Evolutionary conservation across 805 yeast genomes (phyloP), one percentile per base, ranked within the genome.

Genomic region (Candida pini): DNA sequence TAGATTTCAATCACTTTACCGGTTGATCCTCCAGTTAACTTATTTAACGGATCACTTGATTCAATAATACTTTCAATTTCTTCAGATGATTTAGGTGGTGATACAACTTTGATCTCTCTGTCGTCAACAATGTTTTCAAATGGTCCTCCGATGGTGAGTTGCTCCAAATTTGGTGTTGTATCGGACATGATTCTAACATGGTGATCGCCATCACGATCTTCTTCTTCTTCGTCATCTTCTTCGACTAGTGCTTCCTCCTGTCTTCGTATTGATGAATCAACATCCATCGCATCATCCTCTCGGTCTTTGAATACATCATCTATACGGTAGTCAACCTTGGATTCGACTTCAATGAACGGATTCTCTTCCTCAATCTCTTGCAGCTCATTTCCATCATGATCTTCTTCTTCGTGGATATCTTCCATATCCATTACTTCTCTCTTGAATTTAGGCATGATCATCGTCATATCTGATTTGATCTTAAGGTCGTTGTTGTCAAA

Each of bases 391-490:
- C 28, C 33, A 22, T 12, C n/a, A 18, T 26, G 31, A n/a, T 33
- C 35, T 4, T 38, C 37, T 18, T 41, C 37, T 15, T 25, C 39
- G n/a, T 16, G 18, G 23, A 29, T 30, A 6, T 26, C 31, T 13
- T 39, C 31, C 36, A 35, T 21, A 15, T 26, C 24, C 9, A 9
- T 29, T 23, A 19, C 14, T 30, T 8, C 22, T 4, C 27, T 35
- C 20, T 39, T 43, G 33, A 51, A 44, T 6, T 43, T 51, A 2
- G 69, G 66, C 34, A 60, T 43, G 2, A 64, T 49, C 63, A 57
- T 63, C 0, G 69, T 62, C 62, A 64, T 58, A 37, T 62, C 68
- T 5, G 60, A 49, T n/a, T 42, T 47, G 15, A 43, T 34, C 9
- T 35, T 30, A 10, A 35, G 33, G 18, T 22, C 17, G 13, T 30